phyloP scores from a whole-genome alignment of 495 filamentous ascomycete genomes.

The Daldinia bambusicola region DNA sequence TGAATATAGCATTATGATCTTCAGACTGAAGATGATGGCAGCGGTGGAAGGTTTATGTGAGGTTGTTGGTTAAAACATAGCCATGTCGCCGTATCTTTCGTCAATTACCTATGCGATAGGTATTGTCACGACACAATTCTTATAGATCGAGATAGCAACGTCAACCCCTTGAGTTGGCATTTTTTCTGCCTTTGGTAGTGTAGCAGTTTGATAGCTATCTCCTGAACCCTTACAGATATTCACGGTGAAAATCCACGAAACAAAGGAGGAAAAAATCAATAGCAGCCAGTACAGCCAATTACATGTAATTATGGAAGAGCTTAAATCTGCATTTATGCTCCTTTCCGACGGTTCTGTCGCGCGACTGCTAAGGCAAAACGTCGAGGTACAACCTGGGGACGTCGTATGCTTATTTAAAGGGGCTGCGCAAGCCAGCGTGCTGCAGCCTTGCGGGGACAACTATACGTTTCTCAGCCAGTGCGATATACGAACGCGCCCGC shows the following conservation, averaged over 20 bases:
- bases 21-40: not conserved
- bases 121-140: too few relatives aligned
- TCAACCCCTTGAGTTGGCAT: too few relatives aligned
- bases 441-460: not conserved
- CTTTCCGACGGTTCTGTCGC: not conserved
- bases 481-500: not conserved
- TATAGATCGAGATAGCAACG: too few relatives aligned
- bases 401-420: conserved; percentile 10
- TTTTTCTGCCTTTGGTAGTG: too few relatives aligned
- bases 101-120: not conserved
- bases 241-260: not conserved
- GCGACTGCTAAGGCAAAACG: not conserved
- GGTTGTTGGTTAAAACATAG: not conserved
- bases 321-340: not conserved
- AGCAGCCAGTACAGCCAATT: not conserved
- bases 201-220: too few relatives aligned
- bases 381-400: not conserved
- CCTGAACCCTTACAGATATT: too few relatives aligned
- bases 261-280: not conserved
- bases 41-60: not conserved
- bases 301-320: not conserved
- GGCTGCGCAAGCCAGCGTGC: not conserved
- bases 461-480: conserved; percentile 12
- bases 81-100: not conserved
- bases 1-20: not conserved